Conservation (phyloP, 768 basidiomycete species). For the Lyophyllum decastes region DNA sequence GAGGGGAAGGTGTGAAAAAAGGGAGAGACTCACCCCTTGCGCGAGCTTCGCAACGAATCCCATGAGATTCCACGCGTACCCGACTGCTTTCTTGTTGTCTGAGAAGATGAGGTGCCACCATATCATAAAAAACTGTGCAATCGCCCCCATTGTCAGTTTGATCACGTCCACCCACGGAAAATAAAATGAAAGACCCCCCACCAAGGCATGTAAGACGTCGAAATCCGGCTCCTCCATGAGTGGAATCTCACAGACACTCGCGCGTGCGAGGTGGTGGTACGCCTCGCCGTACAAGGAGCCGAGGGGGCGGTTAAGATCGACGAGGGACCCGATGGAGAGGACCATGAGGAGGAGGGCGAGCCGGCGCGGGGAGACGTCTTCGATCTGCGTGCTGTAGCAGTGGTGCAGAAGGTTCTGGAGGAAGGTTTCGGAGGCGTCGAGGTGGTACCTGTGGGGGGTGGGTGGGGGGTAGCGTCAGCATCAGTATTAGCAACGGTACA, state of each 20-base stretch:
- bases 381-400: constrained; percentile 61
- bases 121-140: constrained; percentile 60
- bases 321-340: constrained; percentile 70
- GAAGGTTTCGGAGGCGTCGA: constrained; percentile 71
- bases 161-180: too few relatives aligned
- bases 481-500: background rate
- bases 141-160: background rate
- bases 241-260: constrained; percentile 71
- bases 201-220: constrained; percentile 69
- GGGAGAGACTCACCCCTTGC: constrained; percentile 60
- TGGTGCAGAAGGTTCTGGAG: constrained; percentile 69
- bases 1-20: too few relatives aligned
- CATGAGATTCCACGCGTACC: constrained; percentile 78
- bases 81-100: constrained; percentile 70
- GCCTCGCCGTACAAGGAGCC: constrained; percentile 63
- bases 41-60: constrained; percentile 74
- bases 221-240: constrained; percentile 77
- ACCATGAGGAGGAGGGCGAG: constrained; percentile 71
- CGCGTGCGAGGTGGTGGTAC: constrained; percentile 67
- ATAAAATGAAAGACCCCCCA: too few relatives aligned
- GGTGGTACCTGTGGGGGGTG: constrained; percentile 52
- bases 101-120: constrained; percentile 77
- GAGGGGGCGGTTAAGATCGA: constrained; percentile 58
- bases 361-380: constrained; percentile 64
- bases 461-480: background rate